Percentiles rank a stretch among this genome's conserved stretches.
phyloP scores from a whole-genome alignment of 129 eudicot species.

The Solidago caesia region DNA sequence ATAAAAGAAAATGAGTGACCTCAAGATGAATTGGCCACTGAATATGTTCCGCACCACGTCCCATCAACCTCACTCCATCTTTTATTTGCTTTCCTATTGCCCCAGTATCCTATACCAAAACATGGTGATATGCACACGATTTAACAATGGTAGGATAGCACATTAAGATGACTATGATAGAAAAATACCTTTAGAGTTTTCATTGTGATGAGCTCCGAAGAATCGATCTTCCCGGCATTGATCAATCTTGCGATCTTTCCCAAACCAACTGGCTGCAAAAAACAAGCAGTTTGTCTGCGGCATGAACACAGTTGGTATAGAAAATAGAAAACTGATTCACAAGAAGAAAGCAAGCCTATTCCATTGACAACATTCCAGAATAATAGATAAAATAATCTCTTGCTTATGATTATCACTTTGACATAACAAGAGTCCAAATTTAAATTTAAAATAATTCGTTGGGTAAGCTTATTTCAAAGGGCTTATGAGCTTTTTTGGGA shows the following conservation, averaged over 20 bases:
- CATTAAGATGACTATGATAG: background rate
- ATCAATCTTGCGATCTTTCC: constrained; percentile 92
- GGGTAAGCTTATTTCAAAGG: background rate
- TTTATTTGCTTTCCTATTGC: constrained; percentile 93
- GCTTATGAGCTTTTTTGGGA: background rate
- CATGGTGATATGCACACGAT: background rate
- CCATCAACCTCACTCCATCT: constrained; percentile 96
- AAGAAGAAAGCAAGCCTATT: background rate
- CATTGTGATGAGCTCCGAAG: constrained; percentile 91
- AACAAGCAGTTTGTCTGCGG: background rate
- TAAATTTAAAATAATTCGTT: background rate
- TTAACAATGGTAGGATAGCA: background rate
- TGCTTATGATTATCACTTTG: background rate
- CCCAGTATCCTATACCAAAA: constrained; percentile 64
- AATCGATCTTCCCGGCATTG: constrained; percentile 94
- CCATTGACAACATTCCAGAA: background rate
- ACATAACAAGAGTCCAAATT: background rate
- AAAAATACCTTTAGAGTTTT: constrained; percentile 82
- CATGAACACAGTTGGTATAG: background rate
- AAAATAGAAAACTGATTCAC: background rate
- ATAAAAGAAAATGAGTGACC: constrained; percentile 38
- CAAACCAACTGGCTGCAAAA: constrained; percentile 86
- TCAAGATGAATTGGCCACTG: constrained; percentile 95
- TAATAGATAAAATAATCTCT: background rate
- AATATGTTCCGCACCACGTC: constrained; percentile 86